Evolutionary conservation across 306 rosid genomes (phyloP).

Genomic region (Fagus sylvatica): DNA sequence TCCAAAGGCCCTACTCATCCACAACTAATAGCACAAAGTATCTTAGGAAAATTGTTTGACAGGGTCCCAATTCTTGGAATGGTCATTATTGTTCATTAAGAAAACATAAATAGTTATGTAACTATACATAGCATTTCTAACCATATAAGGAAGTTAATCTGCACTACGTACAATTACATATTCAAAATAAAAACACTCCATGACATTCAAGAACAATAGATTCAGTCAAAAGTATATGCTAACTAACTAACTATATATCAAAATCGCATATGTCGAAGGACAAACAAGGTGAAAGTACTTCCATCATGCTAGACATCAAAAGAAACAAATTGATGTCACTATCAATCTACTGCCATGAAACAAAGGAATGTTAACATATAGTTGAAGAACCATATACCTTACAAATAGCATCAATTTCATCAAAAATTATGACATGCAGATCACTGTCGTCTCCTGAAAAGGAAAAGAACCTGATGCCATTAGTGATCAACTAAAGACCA

Average conservation of each 20-base stretch:
- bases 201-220: background rate
- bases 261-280: no score
- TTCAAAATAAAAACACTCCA: background rate
- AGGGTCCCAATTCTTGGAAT: background rate
- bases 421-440: constrained; percentile 96
- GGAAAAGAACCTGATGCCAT: constrained; percentile 29
- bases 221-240: background rate
- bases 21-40: background rate
- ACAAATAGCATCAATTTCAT: constrained; percentile 98
- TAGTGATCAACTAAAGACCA: constrained; percentile 30
- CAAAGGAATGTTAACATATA: constrained; percentile 17
- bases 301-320: no score
- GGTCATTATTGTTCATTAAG: background rate
- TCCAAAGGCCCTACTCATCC: background rate
- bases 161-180: no score
- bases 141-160: no score
- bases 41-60: background rate
- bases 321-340: constrained; percentile 21
- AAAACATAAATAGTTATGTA: background rate
- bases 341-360: constrained; percentile 10
- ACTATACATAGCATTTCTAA: background rate
- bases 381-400: constrained; percentile 61
- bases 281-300: no score
- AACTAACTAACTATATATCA: background rate
- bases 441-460: constrained; percentile 90